A percentile compares a stretch with the other conserved stretches of the same genome.
phyloP scores from a whole-genome alignment of 1,139 yeast genomes.

The Sugiyamaella xylanicola region DNA sequence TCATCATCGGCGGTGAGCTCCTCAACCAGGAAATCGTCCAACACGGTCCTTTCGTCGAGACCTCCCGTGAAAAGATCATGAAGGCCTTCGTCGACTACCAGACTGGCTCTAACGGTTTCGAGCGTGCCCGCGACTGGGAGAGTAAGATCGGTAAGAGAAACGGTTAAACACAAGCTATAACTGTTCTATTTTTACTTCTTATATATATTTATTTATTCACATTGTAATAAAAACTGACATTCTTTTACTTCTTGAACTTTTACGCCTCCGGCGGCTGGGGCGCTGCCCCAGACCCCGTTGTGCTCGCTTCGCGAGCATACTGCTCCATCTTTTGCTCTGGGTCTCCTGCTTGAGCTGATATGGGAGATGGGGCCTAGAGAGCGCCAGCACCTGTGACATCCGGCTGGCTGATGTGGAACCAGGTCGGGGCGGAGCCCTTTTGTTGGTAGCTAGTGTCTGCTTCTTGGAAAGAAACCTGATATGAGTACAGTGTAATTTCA shows the following conservation, averaged over 20 bases:
- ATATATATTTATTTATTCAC: conserved; percentile 8
- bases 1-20: conserved; percentile 74
- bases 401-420: no score
- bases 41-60: conserved; percentile 88
- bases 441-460: no score
- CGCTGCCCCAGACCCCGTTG: no score
- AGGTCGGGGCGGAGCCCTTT: no score
- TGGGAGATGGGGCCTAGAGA: no score
- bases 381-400: no score
- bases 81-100: conserved; percentile 75
- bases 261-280: background rate
- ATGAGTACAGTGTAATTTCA: no score
- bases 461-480: no score
- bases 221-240: background rate
- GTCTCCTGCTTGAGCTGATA: no score
- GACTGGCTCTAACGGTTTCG: conserved; percentile 70
- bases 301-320: no score
- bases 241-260: background rate
- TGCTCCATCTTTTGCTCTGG: background rate
- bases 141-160: conserved; percentile 55
- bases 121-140: conserved; percentile 66
- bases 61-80: conserved; percentile 60
- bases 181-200: background rate
- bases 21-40: conserved; percentile 79
- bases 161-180: background rate